Evolutionary conservation across 805 yeast species (phyloP).

Genomic region (Brettanomyces nanus): DNA sequence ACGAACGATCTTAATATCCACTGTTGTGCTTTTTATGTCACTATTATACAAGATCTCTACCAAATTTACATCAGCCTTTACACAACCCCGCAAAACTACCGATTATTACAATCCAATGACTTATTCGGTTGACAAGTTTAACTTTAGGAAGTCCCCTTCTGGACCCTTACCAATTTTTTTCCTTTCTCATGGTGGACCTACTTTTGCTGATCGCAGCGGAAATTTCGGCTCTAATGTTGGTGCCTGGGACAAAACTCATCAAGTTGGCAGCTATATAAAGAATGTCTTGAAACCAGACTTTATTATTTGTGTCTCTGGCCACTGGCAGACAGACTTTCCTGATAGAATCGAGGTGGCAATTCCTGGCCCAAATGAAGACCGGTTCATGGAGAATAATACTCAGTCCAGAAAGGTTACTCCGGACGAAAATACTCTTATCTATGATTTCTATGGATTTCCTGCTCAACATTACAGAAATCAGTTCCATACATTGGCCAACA

Average conservation of each 20-base stretch:
- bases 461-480: constrained; percentile 50
- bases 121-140: constrained; percentile 7
- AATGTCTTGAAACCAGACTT: constrained; percentile 52
- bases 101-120: constrained; percentile 1
- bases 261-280: constrained; percentile 45
- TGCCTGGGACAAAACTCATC: constrained; percentile 45
- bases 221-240: constrained; percentile 45
- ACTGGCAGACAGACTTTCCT: constrained; percentile 51
- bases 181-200: constrained; percentile 80
- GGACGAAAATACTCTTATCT: constrained; percentile 48
- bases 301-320: constrained; percentile 64
- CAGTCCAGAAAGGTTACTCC: constrained; percentile 14
- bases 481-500: constrained; percentile 45
- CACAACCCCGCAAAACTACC: no score
- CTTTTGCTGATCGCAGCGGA: constrained; percentile 53
- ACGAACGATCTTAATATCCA: neutral
- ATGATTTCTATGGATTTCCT: constrained; percentile 75
- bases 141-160: constrained; percentile 14
- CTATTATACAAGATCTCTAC: neutral
- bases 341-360: constrained; percentile 41
- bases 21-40: constrained; percentile 3
- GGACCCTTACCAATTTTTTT: constrained; percentile 48
- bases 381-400: constrained; percentile 11
- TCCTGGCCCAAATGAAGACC: constrained; percentile 24
- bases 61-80: no score